Conservation (phyloP, 2,329 filamentous ascomycete species). For the Colletotrichum sp. region DNA sequence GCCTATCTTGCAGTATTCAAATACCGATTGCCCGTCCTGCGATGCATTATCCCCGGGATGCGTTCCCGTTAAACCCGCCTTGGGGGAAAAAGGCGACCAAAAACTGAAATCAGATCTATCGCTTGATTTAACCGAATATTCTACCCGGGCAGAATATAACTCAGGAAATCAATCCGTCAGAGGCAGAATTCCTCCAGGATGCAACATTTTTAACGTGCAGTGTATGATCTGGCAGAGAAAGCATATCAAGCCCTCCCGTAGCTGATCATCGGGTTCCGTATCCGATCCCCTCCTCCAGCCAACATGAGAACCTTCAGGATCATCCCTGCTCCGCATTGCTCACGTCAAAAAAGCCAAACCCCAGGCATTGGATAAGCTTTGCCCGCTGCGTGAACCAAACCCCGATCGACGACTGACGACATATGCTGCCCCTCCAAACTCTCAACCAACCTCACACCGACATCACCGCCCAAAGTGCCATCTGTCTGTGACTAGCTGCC, state of each 20-base stretch:
- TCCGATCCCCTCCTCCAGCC: background rate
- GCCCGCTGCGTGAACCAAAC: background rate
- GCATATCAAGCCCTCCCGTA: background rate
- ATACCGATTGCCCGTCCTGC: background rate
- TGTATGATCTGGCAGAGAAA: background rate
- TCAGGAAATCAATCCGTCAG: background rate
- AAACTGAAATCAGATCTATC: background rate
- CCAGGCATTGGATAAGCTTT: background rate
- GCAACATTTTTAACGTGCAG: background rate
- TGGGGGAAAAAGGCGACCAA: background rate
- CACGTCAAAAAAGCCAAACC: background rate
- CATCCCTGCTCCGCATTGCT: conserved; percentile 1
- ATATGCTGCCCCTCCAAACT: background rate
- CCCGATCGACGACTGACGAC: background rate
- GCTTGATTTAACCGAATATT: background rate
- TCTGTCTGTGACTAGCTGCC: background rate
- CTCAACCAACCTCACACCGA: conserved; percentile 5
- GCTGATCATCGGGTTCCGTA: background rate
- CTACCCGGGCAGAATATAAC: conserved; percentile 15
- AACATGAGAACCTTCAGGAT: background rate
- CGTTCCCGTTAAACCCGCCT: background rate
- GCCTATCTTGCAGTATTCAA: background rate
- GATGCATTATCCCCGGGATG: background rate
- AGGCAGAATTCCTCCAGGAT: background rate
- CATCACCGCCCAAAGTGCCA: background rate